A percentile compares a stretch with the other conserved stretches of the same genome.
Evolutionary conservation across 148 eudicot species (phyloP).

Genomic region (Nepenthes mirabilis): DNA sequence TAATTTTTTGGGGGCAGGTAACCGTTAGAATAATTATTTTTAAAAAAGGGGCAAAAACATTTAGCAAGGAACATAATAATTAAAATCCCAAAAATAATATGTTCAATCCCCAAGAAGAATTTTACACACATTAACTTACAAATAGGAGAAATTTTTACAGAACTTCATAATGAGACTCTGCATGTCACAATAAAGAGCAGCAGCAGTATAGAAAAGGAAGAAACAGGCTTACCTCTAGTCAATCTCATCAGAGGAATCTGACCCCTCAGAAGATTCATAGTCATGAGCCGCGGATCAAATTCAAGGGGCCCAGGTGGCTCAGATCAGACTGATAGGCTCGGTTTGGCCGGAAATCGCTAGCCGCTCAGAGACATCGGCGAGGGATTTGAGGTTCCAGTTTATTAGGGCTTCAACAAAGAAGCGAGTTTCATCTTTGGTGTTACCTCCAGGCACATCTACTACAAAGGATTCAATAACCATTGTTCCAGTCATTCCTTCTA

Average conservation of each 20-base stretch:
- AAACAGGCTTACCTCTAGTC: neutral
- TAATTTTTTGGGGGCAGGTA: too few species aligned
- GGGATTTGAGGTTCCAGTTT: constrained; percentile 70
- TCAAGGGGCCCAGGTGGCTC: neutral
- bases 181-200: too few species aligned
- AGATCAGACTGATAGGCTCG: neutral
- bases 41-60: too few species aligned
- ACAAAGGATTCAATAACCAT: constrained; percentile 62
- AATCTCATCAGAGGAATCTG: neutral
- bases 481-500: constrained; percentile 60
- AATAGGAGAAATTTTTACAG: too few species aligned
- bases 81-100: too few species aligned
- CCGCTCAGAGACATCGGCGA: constrained; percentile 65
- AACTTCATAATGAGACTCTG: too few species aligned
- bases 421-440: constrained; percentile 67
- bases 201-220: neutral
- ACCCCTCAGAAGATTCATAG: neutral
- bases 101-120: too few species aligned
- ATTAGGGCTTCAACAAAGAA: constrained; percentile 63
- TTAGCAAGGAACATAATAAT: too few species aligned
- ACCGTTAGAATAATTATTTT: too few species aligned
- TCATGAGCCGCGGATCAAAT: neutral
- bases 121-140: too few species aligned
- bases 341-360: constrained; percentile 29
- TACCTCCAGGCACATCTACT: constrained; percentile 67